These are phyloP conservation scores for Cephaloascus fragrans DNA, from an alignment of 805 yeast species.

Conservation along the genomic window DNA sequence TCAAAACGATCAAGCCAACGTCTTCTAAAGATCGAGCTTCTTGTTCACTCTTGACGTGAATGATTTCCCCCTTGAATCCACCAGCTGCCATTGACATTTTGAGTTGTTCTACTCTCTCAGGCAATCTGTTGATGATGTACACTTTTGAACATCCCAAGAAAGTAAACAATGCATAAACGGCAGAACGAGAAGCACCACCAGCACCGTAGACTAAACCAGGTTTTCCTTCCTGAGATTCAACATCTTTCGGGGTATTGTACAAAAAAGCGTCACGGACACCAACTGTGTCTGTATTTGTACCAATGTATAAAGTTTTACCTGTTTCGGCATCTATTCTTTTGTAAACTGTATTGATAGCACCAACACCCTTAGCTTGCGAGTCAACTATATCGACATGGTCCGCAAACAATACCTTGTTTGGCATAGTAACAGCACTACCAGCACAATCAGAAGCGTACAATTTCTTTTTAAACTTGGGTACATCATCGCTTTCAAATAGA, in stretches of 20 bases:
- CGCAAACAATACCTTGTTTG: conserved; percentile 16
- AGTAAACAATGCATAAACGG: conserved; percentile 17
- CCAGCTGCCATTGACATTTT: conserved; percentile 9
- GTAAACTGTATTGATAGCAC: conserved; percentile 23
- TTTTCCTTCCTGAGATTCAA: conserved; percentile 2
- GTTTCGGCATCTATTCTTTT: conserved; percentile 9
- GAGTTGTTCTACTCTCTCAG: conserved; percentile 14
- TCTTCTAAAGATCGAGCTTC: conserved; percentile 10
- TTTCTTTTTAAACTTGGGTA: conserved; percentile 8
- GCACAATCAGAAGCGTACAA: conserved; percentile 6
- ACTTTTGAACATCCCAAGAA: conserved; percentile 15
- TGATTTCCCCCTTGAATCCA: conserved; percentile 15
- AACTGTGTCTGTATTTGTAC: conserved; percentile 22
- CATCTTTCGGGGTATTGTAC: conserved; percentile 5
- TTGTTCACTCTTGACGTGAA: conserved; percentile 13
- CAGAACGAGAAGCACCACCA: conserved; percentile 24
- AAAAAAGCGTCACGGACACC: conserved; percentile 19
- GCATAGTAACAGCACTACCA: conserved; percentile 22
- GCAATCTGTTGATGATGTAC: conserved; percentile 18
- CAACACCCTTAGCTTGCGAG: conserved; percentile 18
- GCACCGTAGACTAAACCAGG: conserved; percentile 24
- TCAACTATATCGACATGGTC: conserved; percentile 17
- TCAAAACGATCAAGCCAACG: conserved; percentile 15
- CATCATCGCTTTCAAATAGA: conserved; percentile 13
- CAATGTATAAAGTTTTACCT: conserved; percentile 8